These are phyloP conservation scores for Jatropha curcas DNA, from an alignment of 345 rosid species.

Conservation along the genomic window DNA sequence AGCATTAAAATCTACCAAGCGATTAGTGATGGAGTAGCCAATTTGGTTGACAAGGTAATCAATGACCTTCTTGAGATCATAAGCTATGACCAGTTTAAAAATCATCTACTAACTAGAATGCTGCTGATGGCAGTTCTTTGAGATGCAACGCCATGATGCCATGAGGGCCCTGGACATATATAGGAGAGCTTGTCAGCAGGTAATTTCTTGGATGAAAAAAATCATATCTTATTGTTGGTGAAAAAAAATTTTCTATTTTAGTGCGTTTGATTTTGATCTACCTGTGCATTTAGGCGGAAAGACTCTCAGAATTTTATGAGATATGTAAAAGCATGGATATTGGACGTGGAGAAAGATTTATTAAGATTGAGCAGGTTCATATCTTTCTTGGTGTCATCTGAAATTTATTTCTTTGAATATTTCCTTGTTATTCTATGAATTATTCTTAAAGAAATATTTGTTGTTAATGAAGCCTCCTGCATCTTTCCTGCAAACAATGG, in stretches of 20 bases:
- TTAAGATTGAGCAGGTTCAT: slow-evolving; percentile 90
- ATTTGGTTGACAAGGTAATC: slow-evolving; percentile 91
- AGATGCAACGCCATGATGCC: slow-evolving; percentile 91
- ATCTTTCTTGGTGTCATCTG: slow-evolving; percentile 14
- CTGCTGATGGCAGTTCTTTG: slow-evolving; percentile 73
- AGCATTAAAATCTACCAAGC: slow-evolving; percentile 91
- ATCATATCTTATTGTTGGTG: slow-evolving; percentile 6
- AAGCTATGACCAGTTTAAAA: slow-evolving; percentile 19
- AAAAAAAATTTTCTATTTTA: background rate
- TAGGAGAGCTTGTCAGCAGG: slow-evolving; percentile 90
- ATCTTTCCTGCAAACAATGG: slow-evolving; percentile 97
- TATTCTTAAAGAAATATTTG: slow-evolving; percentile 8
- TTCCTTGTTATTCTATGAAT: background rate
- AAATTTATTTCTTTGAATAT: slow-evolving; percentile 6
- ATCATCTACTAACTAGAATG: slow-evolving; percentile 22
- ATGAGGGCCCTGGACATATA: slow-evolving; percentile 77
- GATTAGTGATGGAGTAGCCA: slow-evolving; percentile 74
- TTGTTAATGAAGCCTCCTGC: slow-evolving; percentile 65
- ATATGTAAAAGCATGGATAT: slow-evolving; percentile 79
- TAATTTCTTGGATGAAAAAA: slow-evolving; percentile 26
- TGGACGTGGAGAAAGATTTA: slow-evolving; percentile 81
- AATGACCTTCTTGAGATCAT: slow-evolving; percentile 12
- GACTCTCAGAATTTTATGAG: slow-evolving; percentile 92
- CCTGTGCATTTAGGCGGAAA: slow-evolving; percentile 65
- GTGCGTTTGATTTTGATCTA: background rate